Evolutionary conservation across 371 early-diverging fungal genomes (phyloP), one percentile per base, ranked within the genome.

Genomic region (Syncephalastrum contaminatum): DNA sequence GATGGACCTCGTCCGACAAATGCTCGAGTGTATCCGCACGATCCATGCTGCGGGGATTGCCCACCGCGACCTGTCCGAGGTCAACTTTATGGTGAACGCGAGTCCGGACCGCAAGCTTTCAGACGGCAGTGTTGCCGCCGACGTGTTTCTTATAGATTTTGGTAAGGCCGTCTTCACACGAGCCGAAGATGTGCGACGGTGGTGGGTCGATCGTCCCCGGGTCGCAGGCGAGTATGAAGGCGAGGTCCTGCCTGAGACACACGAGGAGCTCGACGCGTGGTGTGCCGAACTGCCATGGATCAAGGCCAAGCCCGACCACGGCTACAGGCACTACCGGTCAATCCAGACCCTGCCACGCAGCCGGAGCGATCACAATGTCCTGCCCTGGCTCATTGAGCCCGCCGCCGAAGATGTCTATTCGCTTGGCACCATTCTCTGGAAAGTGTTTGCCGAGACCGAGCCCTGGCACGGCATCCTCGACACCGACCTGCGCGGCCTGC

Each of bases 51-150:
- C 72, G 10, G 87, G 85, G 1, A 58, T 87, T 1, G 84, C 87
- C 0, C 87, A 87, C 59, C 72, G 87, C 12, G 84, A 87, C 57
- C 51, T 87, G 10, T 81, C 83, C 13, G 83, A 84, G 53, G 83
- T 83, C 18, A 87, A 85, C 48, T 82, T 85, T 57, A 87, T 87
- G 87, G 84, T 87, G 19, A 73, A 79, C 51, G 79, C 78, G 49
- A 63, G 53, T 8, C 21, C 58, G 5, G 60, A 64, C 19, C 57
- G 55, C 1, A 51, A 61, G 10, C 59, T 86, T 4, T 54, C 64
- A 14, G 87, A 86, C 57, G 80, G 79, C 5, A 76, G 74, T 20
- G 48, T 54, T 1, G 59, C 63, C 21, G 83, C 84, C 0, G 56
- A 73, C 21, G 52, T 86, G 12, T 77, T 70, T 44, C 59, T 86